Conservation (phyloP, 2,329 filamentous ascomycete species). For the Peltaster fructicola region DNA sequence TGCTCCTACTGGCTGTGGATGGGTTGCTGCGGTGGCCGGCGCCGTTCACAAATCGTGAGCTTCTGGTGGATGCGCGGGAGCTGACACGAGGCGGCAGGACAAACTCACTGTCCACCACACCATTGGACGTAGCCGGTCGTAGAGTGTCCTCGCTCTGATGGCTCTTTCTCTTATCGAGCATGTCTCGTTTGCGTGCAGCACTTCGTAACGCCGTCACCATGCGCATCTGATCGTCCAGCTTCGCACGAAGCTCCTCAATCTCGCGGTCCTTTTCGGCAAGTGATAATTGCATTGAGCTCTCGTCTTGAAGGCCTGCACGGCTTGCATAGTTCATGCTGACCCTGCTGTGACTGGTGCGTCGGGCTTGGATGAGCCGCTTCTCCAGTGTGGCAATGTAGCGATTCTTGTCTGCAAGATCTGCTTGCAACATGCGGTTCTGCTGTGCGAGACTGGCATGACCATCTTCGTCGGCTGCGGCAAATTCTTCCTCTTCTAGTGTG, state of each 20-base stretch:
- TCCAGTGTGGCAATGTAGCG: slow-evolving; percentile 90
- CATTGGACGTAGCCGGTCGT: slow-evolving; percentile 9
- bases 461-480: slow-evolving; percentile 61
- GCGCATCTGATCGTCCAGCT: slow-evolving; percentile 83
- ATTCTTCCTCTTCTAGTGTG: slow-evolving; percentile 26
- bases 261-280: slow-evolving; percentile 83
- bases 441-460: slow-evolving; percentile 63
- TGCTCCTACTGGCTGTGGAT: slow-evolving; percentile 8
- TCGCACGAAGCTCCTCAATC: slow-evolving; percentile 74
- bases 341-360: slow-evolving; percentile 75
- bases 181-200: slow-evolving; percentile 70
- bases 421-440: slow-evolving; percentile 83
- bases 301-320: slow-evolving; percentile 43
- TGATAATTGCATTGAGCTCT: slow-evolving; percentile 46
- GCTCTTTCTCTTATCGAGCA: slow-evolving; percentile 19
- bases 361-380: slow-evolving; percentile 76
- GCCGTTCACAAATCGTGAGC: slow-evolving; percentile 4
- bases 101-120: background rate
- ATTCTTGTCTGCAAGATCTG: slow-evolving; percentile 93
- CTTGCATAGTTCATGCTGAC: slow-evolving; percentile 54
- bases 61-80: slow-evolving; percentile 3
- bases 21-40: slow-evolving; percentile 12
- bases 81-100: slow-evolving; percentile 1
- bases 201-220: slow-evolving; percentile 80
- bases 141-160: slow-evolving; percentile 2